A percentile compares a stretch with the other conserved stretches of the same genome.
These are phyloP conservation scores for Monosporascus sp. DNA, from an alignment of 2,329 filamentous ascomycete species.

Conservation along the genomic window DNA sequence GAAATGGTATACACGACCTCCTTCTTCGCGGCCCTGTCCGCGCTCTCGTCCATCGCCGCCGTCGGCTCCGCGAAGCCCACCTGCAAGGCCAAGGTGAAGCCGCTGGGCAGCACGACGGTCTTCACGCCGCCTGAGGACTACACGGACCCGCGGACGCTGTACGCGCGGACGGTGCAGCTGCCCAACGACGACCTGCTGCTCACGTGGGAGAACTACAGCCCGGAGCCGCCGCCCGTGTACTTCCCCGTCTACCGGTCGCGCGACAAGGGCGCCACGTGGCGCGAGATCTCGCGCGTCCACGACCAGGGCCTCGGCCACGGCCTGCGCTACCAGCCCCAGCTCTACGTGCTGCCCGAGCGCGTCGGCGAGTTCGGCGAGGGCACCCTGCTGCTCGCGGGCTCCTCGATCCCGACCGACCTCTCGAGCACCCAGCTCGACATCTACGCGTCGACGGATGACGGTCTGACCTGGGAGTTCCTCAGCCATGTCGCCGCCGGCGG, in stretches of 20 bases:
- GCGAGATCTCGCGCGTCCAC: conserved; percentile 55
- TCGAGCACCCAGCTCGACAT: conserved; percentile 63
- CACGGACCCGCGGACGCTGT: conserved; percentile 38
- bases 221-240: conserved; percentile 48
- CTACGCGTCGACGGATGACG: conserved; percentile 59
- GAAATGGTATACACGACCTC: no score
- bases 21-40: no score
- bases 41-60: no score
- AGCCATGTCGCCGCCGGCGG: conserved; percentile 61
- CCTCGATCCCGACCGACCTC: conserved; percentile 54
- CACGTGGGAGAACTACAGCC: conserved; percentile 53
- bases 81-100: no score
- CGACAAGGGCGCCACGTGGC: conserved; percentile 57
- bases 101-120: conserved; percentile 14
- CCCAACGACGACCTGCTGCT: conserved; percentile 42
- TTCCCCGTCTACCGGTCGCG: conserved; percentile 50
- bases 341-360: conserved; percentile 56
- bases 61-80: no score
- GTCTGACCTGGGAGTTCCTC: conserved; percentile 61
- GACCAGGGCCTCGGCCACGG: conserved; percentile 62
- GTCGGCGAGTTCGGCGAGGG: conserved; percentile 56
- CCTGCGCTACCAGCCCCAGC: conserved; percentile 62
- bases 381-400: conserved; percentile 58
- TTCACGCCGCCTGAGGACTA: conserved; percentile 39
- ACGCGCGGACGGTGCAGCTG: conserved; percentile 39